Base-by-base conservation (phyloP, 352 stramenopile genomes). In the Phytophthora rubi region DNA sequence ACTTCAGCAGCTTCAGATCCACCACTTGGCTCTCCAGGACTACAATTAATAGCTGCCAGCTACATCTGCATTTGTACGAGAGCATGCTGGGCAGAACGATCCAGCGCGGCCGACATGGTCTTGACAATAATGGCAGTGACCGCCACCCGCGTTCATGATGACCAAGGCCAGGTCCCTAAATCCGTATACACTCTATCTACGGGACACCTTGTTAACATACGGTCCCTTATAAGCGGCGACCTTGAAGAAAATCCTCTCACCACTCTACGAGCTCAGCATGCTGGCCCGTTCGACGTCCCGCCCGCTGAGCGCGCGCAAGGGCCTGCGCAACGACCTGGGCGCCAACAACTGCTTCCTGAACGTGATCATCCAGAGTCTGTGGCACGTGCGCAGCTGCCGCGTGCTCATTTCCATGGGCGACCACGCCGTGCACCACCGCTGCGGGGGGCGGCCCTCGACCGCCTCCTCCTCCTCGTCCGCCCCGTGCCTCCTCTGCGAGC, bases 331-430 rank as follows among this genome's bases (percentile, higher is more conserved):
- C 80, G 83, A 94, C 6, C 49, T 86, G 18, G 90, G 90, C 59
- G 73, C 89, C 51, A 97, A 97, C 79, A 96, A 97, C 76, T 97
- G 90, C 79, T 97, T 96, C 74, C 78, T 97, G 4, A 97, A 97
- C 73, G 90, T 97, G 13, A 90, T 97, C 59, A 93, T 97, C 65
- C 90, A 97, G 84, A 93, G 82, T 42, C 73, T 97, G n/a, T 97
- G 90, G 90, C 89, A 96, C 76, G 72, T 97, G 35, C 86, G 90
- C 47, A 92, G 84, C 48, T 97, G 90, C 65, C 86, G 90, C 53
- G 80, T 86, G 68, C 83, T 95, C 56, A 91, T 95, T 54, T 81
- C 73, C 32, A 88, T 83, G 63, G 84, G 84, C 55, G 88, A 95
- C 76, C 88, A 95, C 71, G 84, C 88, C 10, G 71, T 88, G 33